Evolutionary conservation across 1,139 yeast genomes (phyloP), one percentile per base, ranked within the genome.

Genomic region (Yamadazyma mexicana): DNA sequence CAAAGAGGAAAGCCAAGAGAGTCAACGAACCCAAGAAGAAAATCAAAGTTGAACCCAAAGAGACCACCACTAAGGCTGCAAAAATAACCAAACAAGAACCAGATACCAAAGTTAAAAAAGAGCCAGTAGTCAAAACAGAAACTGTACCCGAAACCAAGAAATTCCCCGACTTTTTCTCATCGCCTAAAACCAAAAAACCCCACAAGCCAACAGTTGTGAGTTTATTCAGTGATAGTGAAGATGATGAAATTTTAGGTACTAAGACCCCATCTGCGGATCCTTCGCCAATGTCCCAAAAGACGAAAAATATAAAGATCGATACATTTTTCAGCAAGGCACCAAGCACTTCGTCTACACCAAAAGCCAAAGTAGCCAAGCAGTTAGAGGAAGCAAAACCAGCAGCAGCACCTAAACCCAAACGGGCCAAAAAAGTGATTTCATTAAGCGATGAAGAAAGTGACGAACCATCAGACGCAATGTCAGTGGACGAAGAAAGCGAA

Each of bases 191-290:
- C 5, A 34, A 38, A 25, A 31, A 33, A 31, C 30, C 44, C 2
- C 44, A 48, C 20, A 40, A n/a, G n/a, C n/a, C n/a, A n/a, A n/a
- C n/a, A n/a, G n/a, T 45, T 4, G 34, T 49, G 22, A 46, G 48
- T 34, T 31, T 48, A 7, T 66, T 65, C 44, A 59, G 62, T 42
- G 72, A 65, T 40, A 61, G 67, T 42, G 69, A 64, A 24, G 69
- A 64, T 33, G 69, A 64, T 35, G 64, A 58, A 33, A 44, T 54
- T 29, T 47, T 54, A 30, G 59, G 59, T 14, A 32, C 43, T 10
- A 47, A 43, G 22, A 45, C 51, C 1, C 23, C 37, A 4, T 35
- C 42, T 8, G 32, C 35, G 18, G 35, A 35, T 17, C 44, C 41
- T 12, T 44, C 45, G 7, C 45, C 45, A 11, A 23, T 33, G 22